Evolutionary conservation across 495 filamentous ascomycete species (phyloP).

Genomic region (Penicillium fimorum): DNA sequence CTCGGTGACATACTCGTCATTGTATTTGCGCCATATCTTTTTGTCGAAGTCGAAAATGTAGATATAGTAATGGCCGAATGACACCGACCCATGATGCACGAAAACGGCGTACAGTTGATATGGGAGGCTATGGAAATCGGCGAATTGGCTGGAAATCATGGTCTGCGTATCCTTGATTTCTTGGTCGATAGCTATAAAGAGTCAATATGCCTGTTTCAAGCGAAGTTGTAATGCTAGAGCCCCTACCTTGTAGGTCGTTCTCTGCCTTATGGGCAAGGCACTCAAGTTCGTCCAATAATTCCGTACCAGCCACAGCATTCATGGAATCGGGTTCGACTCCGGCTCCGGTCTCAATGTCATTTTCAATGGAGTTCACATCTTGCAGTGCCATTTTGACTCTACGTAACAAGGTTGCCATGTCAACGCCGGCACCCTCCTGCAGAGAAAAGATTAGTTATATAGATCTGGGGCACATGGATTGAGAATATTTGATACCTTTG

Average conservation of each 20-base stretch:
- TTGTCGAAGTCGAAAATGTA: constrained; percentile 88
- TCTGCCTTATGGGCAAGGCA: constrained; percentile 32
- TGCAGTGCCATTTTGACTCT: constrained; percentile 29
- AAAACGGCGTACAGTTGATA: constrained; percentile 93
- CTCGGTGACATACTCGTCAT: constrained; percentile 77
- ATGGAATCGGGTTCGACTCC: constrained; percentile 20
- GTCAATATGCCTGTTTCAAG: constrained; percentile 11
- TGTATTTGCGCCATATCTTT: constrained; percentile 88
- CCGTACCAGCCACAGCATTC: constrained; percentile 22
- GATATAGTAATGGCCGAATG: constrained; percentile 92
- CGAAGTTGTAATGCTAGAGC: neutral
- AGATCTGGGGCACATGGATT: neutral
- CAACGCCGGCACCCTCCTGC: constrained; percentile 37
- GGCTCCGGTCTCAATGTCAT: constrained; percentile 22
- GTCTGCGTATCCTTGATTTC: constrained; percentile 49
- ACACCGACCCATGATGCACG: constrained; percentile 72
- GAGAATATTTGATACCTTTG: constrained; percentile 36
- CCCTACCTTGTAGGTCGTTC: constrained; percentile 41
- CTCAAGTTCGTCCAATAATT: constrained; percentile 33
- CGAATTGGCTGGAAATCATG: constrained; percentile 63
- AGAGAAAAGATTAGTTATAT: neutral
- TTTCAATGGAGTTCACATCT: constrained; percentile 27
- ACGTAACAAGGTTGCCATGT: constrained; percentile 33
- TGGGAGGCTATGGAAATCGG: constrained; percentile 51
- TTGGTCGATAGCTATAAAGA: constrained; percentile 41